Percentiles rank a stretch among this genome's conserved stretches.
phyloP scores from a whole-genome alignment of 176 grass and related monocot genomes.

The Musa schizocarpa region DNA sequence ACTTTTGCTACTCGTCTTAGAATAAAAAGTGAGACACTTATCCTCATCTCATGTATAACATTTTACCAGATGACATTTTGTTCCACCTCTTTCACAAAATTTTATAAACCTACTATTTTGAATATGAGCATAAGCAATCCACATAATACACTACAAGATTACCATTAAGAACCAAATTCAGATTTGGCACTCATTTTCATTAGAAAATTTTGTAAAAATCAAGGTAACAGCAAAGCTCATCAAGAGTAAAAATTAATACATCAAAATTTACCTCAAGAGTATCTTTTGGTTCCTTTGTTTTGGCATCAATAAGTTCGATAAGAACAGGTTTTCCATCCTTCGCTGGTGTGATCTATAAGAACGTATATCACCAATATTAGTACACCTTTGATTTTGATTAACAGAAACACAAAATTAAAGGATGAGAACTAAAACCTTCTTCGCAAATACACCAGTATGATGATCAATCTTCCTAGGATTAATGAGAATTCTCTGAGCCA shows the following conservation, averaged over 20 bases:
- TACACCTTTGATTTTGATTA: neutral
- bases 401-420: constrained; percentile 1
- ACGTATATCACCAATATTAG: neutral
- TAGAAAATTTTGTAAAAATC: neutral
- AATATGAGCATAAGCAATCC: no score
- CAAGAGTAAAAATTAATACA: neutral
- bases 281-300: constrained; percentile 87
- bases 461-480: constrained; percentile 88
- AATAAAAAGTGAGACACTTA: no score
- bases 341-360: constrained; percentile 73
- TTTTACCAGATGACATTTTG: no score
- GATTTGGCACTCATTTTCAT: no score
- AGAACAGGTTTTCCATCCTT: constrained; percentile 85
- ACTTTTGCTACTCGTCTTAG: no score
- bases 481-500: constrained; percentile 89
- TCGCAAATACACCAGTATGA: constrained; percentile 92
- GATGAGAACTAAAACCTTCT: constrained; percentile 42
- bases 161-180: no score
- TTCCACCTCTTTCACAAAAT: no score
- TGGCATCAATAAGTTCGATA: constrained; percentile 96
- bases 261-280: constrained; percentile 60
- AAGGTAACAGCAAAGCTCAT: neutral
- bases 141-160: no score
- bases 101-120: no score
- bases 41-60: no score